Evolutionary conservation across 2,329 filamentous ascomycete species (phyloP), one percentile per base, ranked within the genome.

Genomic region (Hymenoscyphus occultus): DNA sequence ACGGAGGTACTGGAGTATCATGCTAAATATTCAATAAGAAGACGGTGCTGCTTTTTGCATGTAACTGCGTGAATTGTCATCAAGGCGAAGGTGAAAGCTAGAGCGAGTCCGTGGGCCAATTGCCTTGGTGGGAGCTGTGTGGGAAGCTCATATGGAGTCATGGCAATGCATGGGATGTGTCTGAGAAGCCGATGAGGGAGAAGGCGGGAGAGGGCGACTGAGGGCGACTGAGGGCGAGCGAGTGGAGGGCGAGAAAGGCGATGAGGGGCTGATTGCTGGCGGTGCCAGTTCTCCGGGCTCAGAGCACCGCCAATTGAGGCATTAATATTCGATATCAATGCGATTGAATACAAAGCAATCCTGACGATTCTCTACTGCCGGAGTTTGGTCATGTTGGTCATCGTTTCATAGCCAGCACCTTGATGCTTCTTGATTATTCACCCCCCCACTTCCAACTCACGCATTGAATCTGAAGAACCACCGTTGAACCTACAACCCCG

Each of bases 351-450:
- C 32, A 9, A 35, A 35, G 32, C 7, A 35, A 9, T 35, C 1
- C 32, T 9, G 32, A 5, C 32, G 5, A 35, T 35, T n/a, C 19
- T 51, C 45, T 51, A n/a, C 45, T 22, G 45, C 45, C 13, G 10
- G n/a, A 12, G 45, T 19, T 9, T 51, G n/a, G 9, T 35, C 32
- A 22, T 51, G 3, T 19, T 51, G n/a, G n/a, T 19, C 45, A 19
- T 51, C 16, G 45, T 51, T 51, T 51, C 19, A n/a, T 10, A 51
- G n/a, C 10, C 51, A 31, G 35, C 9, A n/a, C 16, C 28, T n/a
- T 61, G 40, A 48, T 54, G 40, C 42, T 54, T n/a, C 13, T 54
- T 12, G 42, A 61, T 61, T 61, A 61, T 61, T 61, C 16, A 40
- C 32, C 19, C 42, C 64, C 54, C 64, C 56, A 51, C 60, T 56